phyloP scores from a whole-genome alignment of 2,329 filamentous ascomycete genomes.

The Huntiella savannae region DNA sequence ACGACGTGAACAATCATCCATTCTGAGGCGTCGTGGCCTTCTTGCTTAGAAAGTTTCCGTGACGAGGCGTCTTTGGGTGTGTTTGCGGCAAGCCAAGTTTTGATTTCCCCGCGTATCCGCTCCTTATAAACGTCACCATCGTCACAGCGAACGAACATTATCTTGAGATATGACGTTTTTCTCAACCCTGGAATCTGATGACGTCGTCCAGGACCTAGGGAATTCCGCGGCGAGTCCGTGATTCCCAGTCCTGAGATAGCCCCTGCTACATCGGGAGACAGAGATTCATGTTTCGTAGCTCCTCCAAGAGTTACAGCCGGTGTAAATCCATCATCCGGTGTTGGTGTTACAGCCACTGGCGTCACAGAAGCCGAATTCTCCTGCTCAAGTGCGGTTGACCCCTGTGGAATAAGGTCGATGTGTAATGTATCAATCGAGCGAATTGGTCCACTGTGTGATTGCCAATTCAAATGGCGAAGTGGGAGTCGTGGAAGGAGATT shows the following conservation, averaged over 20 bases:
- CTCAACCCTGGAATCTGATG: slow-evolving; percentile 92
- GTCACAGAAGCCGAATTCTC: slow-evolving; percentile 12
- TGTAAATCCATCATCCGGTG: slow-evolving; percentile 40
- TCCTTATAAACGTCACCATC: slow-evolving; percentile 89
- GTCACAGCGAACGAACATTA: slow-evolving; percentile 79
- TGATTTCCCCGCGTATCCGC: slow-evolving; percentile 54
- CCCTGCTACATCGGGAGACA: slow-evolving; percentile 22
- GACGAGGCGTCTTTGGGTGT: slow-evolving; percentile 26
- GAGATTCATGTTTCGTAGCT: slow-evolving; percentile 9
- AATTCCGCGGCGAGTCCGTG: slow-evolving; percentile 10
- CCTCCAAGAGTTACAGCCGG: slow-evolving; percentile 32
- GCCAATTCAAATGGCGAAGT: slow-evolving; percentile 87
- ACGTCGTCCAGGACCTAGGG: slow-evolving; percentile 38
- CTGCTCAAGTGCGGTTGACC: slow-evolving; percentile 24
- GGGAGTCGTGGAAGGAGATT: slow-evolving; percentile 64
- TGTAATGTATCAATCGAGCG: slow-evolving; percentile 88
- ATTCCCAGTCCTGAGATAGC: slow-evolving; percentile 19
- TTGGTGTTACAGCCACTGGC: slow-evolving; percentile 18
- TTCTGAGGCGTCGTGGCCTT: slow-evolving; percentile 92
- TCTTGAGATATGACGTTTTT: slow-evolving; percentile 81
- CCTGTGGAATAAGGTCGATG: slow-evolving; percentile 60
- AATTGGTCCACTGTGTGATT: slow-evolving; percentile 75
- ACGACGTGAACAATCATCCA: slow-evolving; percentile 91
- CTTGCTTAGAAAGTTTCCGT: slow-evolving; percentile 41
- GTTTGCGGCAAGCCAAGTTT: slow-evolving; percentile 78